phyloP scores from a whole-genome alignment of 2,329 filamentous ascomycete species.

The Phaeosphaeriaceae sp. region DNA sequence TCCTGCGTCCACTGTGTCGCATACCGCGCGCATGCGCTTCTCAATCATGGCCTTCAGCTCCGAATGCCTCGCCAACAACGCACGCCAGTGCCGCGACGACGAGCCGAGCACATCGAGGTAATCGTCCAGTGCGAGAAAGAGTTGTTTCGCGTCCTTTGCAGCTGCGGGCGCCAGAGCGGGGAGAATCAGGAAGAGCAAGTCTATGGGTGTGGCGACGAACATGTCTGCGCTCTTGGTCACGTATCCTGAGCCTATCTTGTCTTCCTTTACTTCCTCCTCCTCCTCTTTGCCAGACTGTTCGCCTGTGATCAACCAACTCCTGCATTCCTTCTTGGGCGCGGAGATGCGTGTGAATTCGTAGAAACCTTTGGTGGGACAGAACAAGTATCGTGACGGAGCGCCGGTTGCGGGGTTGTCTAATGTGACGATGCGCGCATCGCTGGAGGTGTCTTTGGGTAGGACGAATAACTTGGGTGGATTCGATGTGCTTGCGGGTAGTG shows the following conservation, averaged over 20 bases:
- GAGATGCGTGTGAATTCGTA: constrained; percentile 67
- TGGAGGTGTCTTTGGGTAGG: constrained; percentile 60
- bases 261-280: constrained; percentile 8
- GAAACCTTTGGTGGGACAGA: constrained; percentile 65
- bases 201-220: constrained; percentile 83
- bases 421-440: constrained; percentile 62
- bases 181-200: constrained; percentile 83
- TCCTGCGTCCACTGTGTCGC: constrained; percentile 82
- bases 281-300: constrained; percentile 16
- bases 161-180: constrained; percentile 67
- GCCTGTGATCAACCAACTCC: constrained; percentile 61
- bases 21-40: constrained; percentile 71
- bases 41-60: constrained; percentile 60
- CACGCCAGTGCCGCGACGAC: constrained; percentile 64
- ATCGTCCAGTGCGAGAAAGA: constrained; percentile 75
- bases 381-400: constrained; percentile 60
- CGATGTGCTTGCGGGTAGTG: constrained; percentile 45
- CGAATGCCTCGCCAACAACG: constrained; percentile 59
- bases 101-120: constrained; percentile 70
- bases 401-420: constrained; percentile 62
- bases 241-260: constrained; percentile 52
- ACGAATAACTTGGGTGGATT: constrained; percentile 63
- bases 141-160: constrained; percentile 61
- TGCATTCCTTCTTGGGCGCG: constrained; percentile 57
- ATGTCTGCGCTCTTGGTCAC: constrained; percentile 74